Evolutionary conservation across 2,329 filamentous ascomycete species (phyloP).

Genomic region (Onygena corvina): DNA sequence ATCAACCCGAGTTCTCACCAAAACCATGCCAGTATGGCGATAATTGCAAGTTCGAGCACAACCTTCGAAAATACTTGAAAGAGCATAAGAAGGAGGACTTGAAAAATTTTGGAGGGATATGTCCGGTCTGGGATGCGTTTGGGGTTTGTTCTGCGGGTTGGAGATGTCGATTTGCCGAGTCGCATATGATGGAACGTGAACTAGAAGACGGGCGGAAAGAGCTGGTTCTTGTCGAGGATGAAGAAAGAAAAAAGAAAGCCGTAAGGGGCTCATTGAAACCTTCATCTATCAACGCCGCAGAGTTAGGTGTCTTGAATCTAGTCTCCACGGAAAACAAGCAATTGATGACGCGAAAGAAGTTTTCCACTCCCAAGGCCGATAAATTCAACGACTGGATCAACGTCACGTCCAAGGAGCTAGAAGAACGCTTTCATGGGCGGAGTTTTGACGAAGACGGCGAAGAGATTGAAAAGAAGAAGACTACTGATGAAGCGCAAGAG

Average conservation of each 20-base stretch:
- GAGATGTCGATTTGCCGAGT: slow-evolving; percentile 84
- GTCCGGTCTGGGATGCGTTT: slow-evolving; percentile 65
- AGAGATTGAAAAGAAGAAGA: slow-evolving; percentile 20
- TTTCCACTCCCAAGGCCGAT: slow-evolving; percentile 60
- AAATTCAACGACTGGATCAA: slow-evolving; percentile 67
- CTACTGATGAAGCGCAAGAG: slow-evolving; percentile 22
- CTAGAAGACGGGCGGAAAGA: slow-evolving; percentile 72
- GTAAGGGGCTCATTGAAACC: slow-evolving; percentile 14
- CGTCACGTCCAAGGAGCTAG: slow-evolving; percentile 42
- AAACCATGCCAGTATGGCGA: slow-evolving; percentile 62
- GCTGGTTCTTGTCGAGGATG: slow-evolving; percentile 55
- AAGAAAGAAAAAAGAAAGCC: slow-evolving; percentile 32
- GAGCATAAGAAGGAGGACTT: slow-evolving; percentile 73
- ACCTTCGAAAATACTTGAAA: slow-evolving; percentile 71
- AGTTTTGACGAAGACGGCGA: slow-evolving; percentile 25
- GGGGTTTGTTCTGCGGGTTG: slow-evolving; percentile 75
- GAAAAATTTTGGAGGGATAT: slow-evolving; percentile 61
- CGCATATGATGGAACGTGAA: slow-evolving; percentile 71
- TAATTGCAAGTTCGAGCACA: slow-evolving; percentile 69
- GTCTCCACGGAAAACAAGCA: slow-evolving; percentile 60
- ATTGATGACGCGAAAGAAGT: slow-evolving; percentile 59
- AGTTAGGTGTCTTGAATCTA: slow-evolving; percentile 62
- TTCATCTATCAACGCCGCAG: slow-evolving; percentile 21
- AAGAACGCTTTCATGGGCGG: slow-evolving; percentile 40
- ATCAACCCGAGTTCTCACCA: slow-evolving; percentile 69